Base-by-base conservation (phyloP, 2,329 filamentous ascomycete genomes). In the Fusarium hostae region DNA sequence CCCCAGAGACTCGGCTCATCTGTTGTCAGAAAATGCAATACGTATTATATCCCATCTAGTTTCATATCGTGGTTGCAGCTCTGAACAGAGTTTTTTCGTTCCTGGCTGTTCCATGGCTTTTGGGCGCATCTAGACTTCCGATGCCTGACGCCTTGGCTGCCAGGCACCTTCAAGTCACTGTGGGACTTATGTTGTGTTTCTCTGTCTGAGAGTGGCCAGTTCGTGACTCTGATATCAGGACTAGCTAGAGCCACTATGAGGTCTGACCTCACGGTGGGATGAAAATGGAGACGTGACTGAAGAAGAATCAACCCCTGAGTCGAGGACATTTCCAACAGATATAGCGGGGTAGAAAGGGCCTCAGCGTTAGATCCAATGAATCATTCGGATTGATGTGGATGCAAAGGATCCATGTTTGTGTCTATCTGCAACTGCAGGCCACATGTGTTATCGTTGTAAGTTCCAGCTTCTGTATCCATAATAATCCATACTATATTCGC, bases 121-220 rank as follows among this genome's bases (percentile, higher is more conserved):
- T 62, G 35, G 61, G 40, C 58, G 34, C 44, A 59, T 70, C 66
- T 70, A 70, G 68, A 66, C 66, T 65, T 47, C 28, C 15, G 26
- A 57, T 47, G 39, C 56, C 45, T 39, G 45, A 32, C 56, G 56
- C 60, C 44, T 59, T 59, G 60, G 63, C 54, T 60, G 35, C 39
- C 52, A 68, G 55, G 37, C 56, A 65, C 59, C 43, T 39, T 28
- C 39, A 41, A 40, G 35, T 48, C 37, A 50, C 58, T 34, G 48
- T 40, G 28, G 50, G 32, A 55, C 55, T 62, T 37, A 20, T 61
- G 61, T 28, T 56, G 52, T 44, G 40, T 44, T 56, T 45, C 26
- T 32, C 28, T n/a, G 13, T 24, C 28, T 8, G 40, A 37, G 51
- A 47, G 45, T 68, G 58, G 63, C 24, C 47, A 69, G 58, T 39